Evolutionary conservation across 495 filamentous ascomycete genomes (phyloP).

Genomic region (Trichoderma asperelloides): DNA sequence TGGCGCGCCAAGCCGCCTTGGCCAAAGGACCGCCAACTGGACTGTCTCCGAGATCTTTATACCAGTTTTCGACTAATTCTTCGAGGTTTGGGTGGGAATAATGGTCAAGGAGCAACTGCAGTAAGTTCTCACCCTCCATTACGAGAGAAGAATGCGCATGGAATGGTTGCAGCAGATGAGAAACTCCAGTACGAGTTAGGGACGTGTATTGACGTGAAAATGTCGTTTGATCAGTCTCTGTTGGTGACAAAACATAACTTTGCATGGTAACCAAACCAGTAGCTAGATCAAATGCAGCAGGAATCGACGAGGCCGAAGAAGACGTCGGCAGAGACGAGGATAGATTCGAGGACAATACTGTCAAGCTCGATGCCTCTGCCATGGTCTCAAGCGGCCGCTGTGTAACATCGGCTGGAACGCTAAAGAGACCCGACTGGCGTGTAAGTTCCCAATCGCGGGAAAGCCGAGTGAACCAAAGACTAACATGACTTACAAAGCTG

Average conservation of each 20-base stretch:
- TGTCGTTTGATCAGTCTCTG: background rate
- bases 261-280: background rate
- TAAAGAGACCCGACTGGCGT: background rate
- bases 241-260: background rate
- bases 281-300: background rate
- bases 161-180: background rate
- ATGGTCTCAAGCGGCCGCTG: background rate
- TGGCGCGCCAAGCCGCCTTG: background rate
- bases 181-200: background rate
- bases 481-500: background rate
- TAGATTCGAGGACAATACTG: background rate
- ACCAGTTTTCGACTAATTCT: background rate
- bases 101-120: background rate
- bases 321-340: background rate
- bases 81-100: background rate
- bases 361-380: background rate
- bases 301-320: background rate
- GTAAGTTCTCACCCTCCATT: background rate
- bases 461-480: background rate
- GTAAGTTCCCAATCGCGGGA: background rate
- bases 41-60: background rate
- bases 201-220: background rate
- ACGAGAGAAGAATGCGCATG: background rate
- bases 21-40: background rate
- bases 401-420: background rate